Conservation (phyloP, 2,329 filamentous ascomycete species). For the Microdochium trichocladiopsis region DNA sequence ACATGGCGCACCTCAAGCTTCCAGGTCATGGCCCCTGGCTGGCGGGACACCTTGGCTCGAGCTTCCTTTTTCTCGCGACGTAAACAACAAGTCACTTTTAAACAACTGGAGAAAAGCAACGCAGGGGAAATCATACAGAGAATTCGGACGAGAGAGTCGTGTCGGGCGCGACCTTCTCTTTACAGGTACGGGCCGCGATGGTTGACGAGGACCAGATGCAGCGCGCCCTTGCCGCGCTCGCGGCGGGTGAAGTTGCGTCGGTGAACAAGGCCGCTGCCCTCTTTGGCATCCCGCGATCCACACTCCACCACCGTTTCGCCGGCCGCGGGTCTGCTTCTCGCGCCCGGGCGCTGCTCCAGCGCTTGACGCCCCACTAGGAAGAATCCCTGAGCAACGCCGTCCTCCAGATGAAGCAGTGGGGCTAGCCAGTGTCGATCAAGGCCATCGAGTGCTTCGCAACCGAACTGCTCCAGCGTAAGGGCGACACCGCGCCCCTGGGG, state of each 20-base stretch:
- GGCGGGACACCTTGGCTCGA: too few relatives aligned
- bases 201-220: not conserved
- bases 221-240: not conserved
- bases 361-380: not conserved
- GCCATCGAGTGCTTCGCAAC: not conserved
- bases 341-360: not conserved
- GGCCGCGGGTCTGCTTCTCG: not conserved
- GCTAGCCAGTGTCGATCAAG: not conserved
- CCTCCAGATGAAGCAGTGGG: not conserved
- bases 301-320: not conserved
- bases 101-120: too few relatives aligned
- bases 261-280: not conserved
- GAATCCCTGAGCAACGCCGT: not conserved
- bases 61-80: too few relatives aligned
- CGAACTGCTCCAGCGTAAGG: not conserved
- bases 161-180: not conserved
- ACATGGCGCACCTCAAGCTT: too few relatives aligned
- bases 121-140: too few relatives aligned
- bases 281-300: not conserved
- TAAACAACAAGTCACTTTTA: too few relatives aligned
- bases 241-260: not conserved
- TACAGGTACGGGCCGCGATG: not conserved
- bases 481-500: not conserved
- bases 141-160: not conserved
- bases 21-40: too few relatives aligned